Percentiles rank a stretch among this genome's conserved stretches.
Evolutionary conservation across 441 rosid species (phyloP).

Genomic region (Rhodomyrtus psidioides): DNA sequence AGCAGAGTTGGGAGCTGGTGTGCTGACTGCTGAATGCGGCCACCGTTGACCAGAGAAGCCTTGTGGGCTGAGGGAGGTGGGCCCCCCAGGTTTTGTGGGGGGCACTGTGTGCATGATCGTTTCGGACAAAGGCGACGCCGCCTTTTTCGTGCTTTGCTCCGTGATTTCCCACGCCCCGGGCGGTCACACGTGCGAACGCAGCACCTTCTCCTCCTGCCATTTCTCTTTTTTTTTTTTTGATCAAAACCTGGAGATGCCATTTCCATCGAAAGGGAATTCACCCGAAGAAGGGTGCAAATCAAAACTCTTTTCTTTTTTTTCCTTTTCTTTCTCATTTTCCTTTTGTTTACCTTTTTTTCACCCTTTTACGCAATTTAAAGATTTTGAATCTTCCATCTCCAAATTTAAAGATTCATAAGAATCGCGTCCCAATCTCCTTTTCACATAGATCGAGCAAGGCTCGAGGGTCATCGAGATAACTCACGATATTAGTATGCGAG

Average conservation of each 20-base stretch:
- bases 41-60: not conserved
- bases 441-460: not conserved
- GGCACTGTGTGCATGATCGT: not conserved
- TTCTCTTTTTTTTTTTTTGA: no score
- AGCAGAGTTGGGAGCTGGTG: not conserved
- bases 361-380: not conserved
- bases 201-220: not conserved
- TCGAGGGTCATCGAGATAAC: not conserved
- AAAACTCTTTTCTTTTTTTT: not conserved
- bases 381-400: not conserved
- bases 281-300: not conserved
- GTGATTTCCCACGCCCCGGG: not conserved
- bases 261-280: not conserved
- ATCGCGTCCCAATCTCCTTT: rapidly evolving
- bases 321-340: not conserved
- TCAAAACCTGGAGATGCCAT: not conserved
- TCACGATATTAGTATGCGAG: no score
- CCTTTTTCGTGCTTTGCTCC: not conserved
- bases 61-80: not conserved
- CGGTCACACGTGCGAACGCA: not conserved
- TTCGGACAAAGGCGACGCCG: not conserved
- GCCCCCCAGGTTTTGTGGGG: not conserved
- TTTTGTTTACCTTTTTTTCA: no score
- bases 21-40: not conserved
- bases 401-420: not conserved